A percentile compares a stretch with the other conserved stretches of the same genome.
phyloP scores from a whole-genome alignment of 1,139 yeast genomes.

The Suhomyces choctaworum region DNA sequence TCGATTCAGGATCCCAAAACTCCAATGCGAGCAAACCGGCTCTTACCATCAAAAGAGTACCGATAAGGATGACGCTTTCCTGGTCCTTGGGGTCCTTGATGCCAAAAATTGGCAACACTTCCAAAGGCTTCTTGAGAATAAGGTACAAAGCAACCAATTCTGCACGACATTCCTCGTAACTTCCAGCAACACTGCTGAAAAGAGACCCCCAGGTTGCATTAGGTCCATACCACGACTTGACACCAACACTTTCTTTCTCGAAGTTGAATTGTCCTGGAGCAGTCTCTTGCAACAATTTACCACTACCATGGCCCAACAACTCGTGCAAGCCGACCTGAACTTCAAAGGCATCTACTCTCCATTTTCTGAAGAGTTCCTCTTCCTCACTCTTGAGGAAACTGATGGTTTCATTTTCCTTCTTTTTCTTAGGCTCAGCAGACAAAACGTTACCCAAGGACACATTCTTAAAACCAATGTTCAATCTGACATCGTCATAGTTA shows the following conservation, averaged over 20 bases:
- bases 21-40: slow-evolving; percentile 83
- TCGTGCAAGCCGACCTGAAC: slow-evolving; percentile 94
- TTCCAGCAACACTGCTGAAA: slow-evolving; percentile 79
- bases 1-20: slow-evolving; percentile 78
- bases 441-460: slow-evolving; percentile 85
- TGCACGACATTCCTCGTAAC: slow-evolving; percentile 91
- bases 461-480: slow-evolving; percentile 82
- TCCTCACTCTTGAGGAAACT: slow-evolving; percentile 61
- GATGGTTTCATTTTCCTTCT: slow-evolving; percentile 64
- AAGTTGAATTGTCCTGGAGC: slow-evolving; percentile 69
- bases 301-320: slow-evolving; percentile 89
- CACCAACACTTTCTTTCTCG: slow-evolving; percentile 66
- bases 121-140: slow-evolving; percentile 58
- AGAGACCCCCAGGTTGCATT: slow-evolving; percentile 90
- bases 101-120: slow-evolving; percentile 72
- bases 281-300: slow-evolving; percentile 70
- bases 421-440: slow-evolving; percentile 62
- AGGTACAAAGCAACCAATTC: slow-evolving; percentile 85
- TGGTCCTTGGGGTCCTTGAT: slow-evolving; percentile 57
- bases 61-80: slow-evolving; percentile 62
- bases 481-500: slow-evolving; percentile 84
- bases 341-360: slow-evolving; percentile 82
- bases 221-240: slow-evolving; percentile 66
- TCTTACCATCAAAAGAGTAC: slow-evolving; percentile 79
- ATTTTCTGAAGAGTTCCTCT: slow-evolving; percentile 60